Evolutionary conservation across 2,329 filamentous ascomycete species (phyloP).

Genomic region (Pseudovirgaria hyperparasitica): DNA sequence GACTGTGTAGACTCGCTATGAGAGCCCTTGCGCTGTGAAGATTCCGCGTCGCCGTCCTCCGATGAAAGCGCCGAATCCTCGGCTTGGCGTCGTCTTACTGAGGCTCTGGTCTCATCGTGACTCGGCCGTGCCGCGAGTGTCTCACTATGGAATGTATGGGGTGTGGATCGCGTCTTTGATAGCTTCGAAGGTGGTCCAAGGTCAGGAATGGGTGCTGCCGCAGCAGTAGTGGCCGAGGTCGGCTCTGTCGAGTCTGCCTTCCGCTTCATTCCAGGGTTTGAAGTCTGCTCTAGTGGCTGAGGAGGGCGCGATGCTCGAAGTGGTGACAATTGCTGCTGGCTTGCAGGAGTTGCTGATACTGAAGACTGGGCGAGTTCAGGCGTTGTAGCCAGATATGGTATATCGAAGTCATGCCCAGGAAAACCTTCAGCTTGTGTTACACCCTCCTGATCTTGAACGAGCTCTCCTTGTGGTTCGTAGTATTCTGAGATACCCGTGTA

Average conservation of each 20-base stretch:
- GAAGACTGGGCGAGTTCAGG: slow-evolving; percentile 9
- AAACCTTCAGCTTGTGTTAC: slow-evolving; percentile 14
- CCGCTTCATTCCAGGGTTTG: slow-evolving; percentile 25
- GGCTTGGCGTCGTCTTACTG: too few relatives aligned
- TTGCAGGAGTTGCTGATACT: slow-evolving; percentile 5
- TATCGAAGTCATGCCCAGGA: slow-evolving; percentile 23
- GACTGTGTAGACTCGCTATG: too few relatives aligned
- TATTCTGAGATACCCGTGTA: slow-evolving; percentile 19
- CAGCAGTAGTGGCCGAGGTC: slow-evolving; percentile 9
- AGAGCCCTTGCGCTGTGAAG: too few relatives aligned
- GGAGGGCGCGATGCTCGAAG: slow-evolving; percentile 11
- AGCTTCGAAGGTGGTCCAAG: too few relatives aligned
- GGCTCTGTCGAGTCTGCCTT: slow-evolving; percentile 22
- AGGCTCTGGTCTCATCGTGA: too few relatives aligned
- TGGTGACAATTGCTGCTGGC: slow-evolving; percentile 13
- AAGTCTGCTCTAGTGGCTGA: slow-evolving; percentile 12
- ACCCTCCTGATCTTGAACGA: slow-evolving; percentile 26
- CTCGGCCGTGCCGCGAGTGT: too few relatives aligned
- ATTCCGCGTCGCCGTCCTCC: too few relatives aligned
- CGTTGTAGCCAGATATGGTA: slow-evolving; percentile 16
- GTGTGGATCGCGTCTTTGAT: too few relatives aligned
- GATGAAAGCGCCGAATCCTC: too few relatives aligned
- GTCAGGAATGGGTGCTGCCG: too few relatives aligned
- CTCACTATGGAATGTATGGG: too few relatives aligned
- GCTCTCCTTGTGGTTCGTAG: slow-evolving; percentile 34